Evolutionary conservation across 768 basidiomycete genomes (phyloP).

Genomic region (Strobilomyces dryophilus): DNA sequence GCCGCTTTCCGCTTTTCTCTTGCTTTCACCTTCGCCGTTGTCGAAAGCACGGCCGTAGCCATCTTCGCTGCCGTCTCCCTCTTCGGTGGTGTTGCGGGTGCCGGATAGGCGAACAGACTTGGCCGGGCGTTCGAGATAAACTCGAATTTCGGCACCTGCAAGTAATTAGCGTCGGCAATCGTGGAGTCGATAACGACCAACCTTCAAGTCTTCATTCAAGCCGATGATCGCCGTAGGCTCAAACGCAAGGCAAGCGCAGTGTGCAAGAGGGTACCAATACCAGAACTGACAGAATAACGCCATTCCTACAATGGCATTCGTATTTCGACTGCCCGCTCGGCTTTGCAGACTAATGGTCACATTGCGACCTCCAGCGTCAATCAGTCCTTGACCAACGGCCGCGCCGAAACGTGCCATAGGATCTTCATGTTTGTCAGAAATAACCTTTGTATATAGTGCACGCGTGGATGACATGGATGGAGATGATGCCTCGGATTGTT

Average conservation of each 20-base stretch:
- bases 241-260: constrained; percentile 89
- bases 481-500: constrained; percentile 89
- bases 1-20: constrained; percentile 90
- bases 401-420: constrained; percentile 99
- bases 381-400: constrained; percentile 91
- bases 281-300: constrained; percentile 98
- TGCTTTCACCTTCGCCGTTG: constrained; percentile 95
- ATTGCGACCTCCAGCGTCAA: constrained; percentile 96
- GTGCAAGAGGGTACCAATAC: constrained; percentile 99
- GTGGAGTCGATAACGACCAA: constrained; percentile 29
- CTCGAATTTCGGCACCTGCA: constrained; percentile 90
- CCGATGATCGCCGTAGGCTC: constrained; percentile 95
- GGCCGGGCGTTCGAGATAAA: constrained; percentile 88
- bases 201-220: constrained; percentile 80
- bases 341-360: constrained; percentile 93
- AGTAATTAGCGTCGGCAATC: constrained; percentile 2
- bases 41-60: constrained; percentile 92
- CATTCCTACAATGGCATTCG: constrained; percentile 96
- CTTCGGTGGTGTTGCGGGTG: constrained; percentile 80
- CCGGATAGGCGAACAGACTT: constrained; percentile 89
- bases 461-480: constrained; percentile 79
- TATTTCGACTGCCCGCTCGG: constrained; percentile 88
- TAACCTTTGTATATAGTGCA: constrained; percentile 83
- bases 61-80: constrained; percentile 92
- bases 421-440: constrained; percentile 96